A percentile compares a stretch with the other conserved stretches of the same genome.
Conservation (phyloP, 2,329 filamentous ascomycete genomes). For the Catunica adiposa region DNA sequence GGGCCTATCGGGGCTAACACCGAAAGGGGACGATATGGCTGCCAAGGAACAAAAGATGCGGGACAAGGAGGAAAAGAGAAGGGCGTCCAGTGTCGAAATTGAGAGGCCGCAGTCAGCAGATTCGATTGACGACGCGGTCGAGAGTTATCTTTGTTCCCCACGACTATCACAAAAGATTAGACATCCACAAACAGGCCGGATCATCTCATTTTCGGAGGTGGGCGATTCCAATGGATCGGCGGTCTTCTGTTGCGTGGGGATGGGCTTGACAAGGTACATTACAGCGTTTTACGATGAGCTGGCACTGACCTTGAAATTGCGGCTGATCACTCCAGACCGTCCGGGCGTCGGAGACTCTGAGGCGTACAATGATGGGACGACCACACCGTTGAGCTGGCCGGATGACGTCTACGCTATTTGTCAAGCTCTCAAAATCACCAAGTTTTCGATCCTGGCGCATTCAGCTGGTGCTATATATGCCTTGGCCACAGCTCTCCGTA, state of each 20-base stretch:
- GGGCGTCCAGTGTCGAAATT: slow-evolving; percentile 11
- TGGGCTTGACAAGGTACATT: slow-evolving; percentile 91
- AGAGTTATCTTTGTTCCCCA: slow-evolving; percentile 66
- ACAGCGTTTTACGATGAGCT: slow-evolving; percentile 96
- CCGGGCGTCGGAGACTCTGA: slow-evolving; percentile 90
- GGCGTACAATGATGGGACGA: slow-evolving; percentile 61
- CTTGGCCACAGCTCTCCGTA: slow-evolving; percentile 80
- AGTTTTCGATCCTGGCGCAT: slow-evolving; percentile 91
- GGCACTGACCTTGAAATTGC: slow-evolving; percentile 69
- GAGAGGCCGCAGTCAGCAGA: slow-evolving; percentile 66
- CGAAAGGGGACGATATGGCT: background rate
- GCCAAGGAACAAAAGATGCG: background rate
- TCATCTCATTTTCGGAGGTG: slow-evolving; percentile 93
- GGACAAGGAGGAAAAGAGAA: slow-evolving; percentile 22
- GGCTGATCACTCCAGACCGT: slow-evolving; percentile 83
- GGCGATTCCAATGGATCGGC: slow-evolving; percentile 82
- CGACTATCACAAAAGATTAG: slow-evolving; percentile 75
- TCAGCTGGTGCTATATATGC: slow-evolving; percentile 97
- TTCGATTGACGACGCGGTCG: slow-evolving; percentile 76
- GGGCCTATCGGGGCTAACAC: slow-evolving; percentile 16
- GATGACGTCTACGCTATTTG: slow-evolving; percentile 87
- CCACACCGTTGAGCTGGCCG: slow-evolving; percentile 85
- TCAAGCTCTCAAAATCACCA: slow-evolving; percentile 76
- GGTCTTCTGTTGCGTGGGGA: slow-evolving; percentile 92
- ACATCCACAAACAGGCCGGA: slow-evolving; percentile 69